These are phyloP conservation scores for Rauvolfia tetraphylla DNA, from an alignment of 257 asterid species.

Conservation along the genomic window DNA sequence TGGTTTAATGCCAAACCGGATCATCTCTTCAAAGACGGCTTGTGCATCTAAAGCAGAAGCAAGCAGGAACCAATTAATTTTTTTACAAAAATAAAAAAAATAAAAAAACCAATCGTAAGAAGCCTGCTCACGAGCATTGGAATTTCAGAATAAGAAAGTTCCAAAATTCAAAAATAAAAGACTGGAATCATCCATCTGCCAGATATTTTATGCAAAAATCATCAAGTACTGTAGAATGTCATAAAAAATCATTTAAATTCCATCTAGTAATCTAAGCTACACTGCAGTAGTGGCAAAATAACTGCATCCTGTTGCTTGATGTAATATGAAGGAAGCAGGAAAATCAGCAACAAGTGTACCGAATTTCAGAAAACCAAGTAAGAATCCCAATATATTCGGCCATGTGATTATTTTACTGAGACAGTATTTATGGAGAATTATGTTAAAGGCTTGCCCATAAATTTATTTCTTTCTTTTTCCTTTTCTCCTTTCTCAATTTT, in stretches of 20 bases:
- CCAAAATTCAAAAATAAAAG: neutral
- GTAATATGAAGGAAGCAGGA: no score
- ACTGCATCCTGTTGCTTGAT: neutral
- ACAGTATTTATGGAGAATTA: no score
- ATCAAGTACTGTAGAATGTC: neutral
- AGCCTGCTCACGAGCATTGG: neutral
- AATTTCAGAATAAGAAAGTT: neutral
- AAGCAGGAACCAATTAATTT: neutral
- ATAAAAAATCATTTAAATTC: neutral
- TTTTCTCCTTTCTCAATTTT: neutral
- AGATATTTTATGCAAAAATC: neutral
- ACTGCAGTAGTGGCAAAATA: neutral
- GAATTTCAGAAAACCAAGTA: neutral
- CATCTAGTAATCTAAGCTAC: neutral
- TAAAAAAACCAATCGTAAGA: neutral
- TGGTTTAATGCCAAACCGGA: slow-evolving; percentile 59
- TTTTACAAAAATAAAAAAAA: neutral
- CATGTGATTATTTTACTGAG: neutral
- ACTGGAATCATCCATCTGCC: neutral
- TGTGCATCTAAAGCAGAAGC: slow-evolving; percentile 49
- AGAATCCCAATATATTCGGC: neutral
- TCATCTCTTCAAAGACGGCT: slow-evolving; percentile 75
- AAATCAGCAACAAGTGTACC: no score
- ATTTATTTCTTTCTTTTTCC: neutral
- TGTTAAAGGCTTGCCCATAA: neutral